Percentiles rank a stretch among this genome's conserved stretches.
phyloP scores from a whole-genome alignment of 2,329 filamentous ascomycete genomes.

The Zymoseptoria ardabiliae region DNA sequence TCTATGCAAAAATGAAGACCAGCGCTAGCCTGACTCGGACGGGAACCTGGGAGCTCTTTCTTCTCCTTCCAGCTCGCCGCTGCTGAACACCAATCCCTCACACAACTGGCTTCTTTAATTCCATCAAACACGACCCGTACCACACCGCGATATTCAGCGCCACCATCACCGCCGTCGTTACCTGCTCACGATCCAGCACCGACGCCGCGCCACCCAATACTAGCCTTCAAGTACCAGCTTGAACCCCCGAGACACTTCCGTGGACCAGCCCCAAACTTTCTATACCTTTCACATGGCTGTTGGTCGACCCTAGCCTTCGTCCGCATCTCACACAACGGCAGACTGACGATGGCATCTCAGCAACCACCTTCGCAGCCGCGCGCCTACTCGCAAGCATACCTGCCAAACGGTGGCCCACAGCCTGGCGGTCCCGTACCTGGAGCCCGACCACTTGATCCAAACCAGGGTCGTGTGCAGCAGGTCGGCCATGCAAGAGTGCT shows the following conservation, averaged over 20 bases:
- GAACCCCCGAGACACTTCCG: background rate
- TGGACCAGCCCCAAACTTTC: background rate
- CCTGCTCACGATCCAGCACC: background rate
- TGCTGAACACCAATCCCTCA: background rate
- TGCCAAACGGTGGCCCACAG: conserved; percentile 38
- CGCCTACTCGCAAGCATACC: conserved; percentile 42
- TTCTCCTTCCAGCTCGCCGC: background rate
- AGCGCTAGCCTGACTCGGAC: too few species aligned
- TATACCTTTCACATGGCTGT: conserved; percentile 7
- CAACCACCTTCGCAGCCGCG: conserved; percentile 46
- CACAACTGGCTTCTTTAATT: background rate
- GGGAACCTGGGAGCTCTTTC: too few species aligned
- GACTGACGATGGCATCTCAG: conserved; percentile 14
- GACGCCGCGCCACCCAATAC: background rate
- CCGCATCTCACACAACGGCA: background rate
- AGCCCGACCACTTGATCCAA: conserved; percentile 43
- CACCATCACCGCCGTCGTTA: background rate
- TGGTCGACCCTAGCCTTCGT: background rate
- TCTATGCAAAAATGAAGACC: too few species aligned
- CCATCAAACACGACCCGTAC: background rate
- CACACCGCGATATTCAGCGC: background rate
- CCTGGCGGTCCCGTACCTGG: conserved; percentile 32
- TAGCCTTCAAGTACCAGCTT: background rate
- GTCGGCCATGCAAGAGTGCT: conserved; percentile 42
- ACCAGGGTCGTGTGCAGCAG: conserved; percentile 47